A percentile compares a stretch with the other conserved stretches of the same genome.
These are phyloP conservation scores for Pseudoperonospora humuli DNA, from an alignment of 352 stramenopile species.

Conservation along the genomic window DNA sequence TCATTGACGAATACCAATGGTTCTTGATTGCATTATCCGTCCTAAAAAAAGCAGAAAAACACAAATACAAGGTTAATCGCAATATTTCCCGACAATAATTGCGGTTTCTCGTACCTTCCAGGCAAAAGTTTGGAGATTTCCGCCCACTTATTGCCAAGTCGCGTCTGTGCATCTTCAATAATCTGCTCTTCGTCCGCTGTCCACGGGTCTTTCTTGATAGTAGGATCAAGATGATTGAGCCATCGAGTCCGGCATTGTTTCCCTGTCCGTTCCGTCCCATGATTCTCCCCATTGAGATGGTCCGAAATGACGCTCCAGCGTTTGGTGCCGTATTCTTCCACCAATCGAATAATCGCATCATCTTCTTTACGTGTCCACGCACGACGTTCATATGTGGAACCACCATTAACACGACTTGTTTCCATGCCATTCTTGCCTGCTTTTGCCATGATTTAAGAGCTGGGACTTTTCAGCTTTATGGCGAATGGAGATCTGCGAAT, in stretches of 20 bases:
- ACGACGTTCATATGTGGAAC: slow-evolving; percentile 73
- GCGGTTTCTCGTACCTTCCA: slow-evolving; percentile 59
- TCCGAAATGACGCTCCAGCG: slow-evolving; percentile 84
- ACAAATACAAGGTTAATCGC: neutral
- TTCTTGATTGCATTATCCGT: slow-evolving; percentile 89
- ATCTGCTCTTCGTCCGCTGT: slow-evolving; percentile 86
- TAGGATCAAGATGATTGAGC: slow-evolving; percentile 80
- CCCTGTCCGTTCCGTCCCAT: slow-evolving; percentile 74
- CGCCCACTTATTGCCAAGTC: slow-evolving; percentile 96
- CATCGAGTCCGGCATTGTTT: slow-evolving; percentile 80
- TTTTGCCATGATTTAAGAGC: slow-evolving; percentile 44
- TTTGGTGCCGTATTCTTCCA: slow-evolving; percentile 84
- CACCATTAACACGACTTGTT: slow-evolving; percentile 13
- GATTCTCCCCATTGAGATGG: slow-evolving; percentile 78
- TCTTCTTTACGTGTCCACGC: slow-evolving; percentile 84
- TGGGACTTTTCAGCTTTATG: neutral
- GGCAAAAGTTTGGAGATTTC: slow-evolving; percentile 96
- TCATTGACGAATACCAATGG: slow-evolving; percentile 89
- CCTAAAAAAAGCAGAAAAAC: slow-evolving; percentile 18
- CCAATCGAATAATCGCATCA: slow-evolving; percentile 75
- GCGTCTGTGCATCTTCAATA: slow-evolving; percentile 84
- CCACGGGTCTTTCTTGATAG: slow-evolving; percentile 85
- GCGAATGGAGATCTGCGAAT: slow-evolving; percentile 26
- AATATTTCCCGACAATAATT: too few species aligned
- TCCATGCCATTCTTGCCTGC: slow-evolving; percentile 41